Conservation (phyloP, 305 asterid species). For the Fraxinus floribunda region DNA sequence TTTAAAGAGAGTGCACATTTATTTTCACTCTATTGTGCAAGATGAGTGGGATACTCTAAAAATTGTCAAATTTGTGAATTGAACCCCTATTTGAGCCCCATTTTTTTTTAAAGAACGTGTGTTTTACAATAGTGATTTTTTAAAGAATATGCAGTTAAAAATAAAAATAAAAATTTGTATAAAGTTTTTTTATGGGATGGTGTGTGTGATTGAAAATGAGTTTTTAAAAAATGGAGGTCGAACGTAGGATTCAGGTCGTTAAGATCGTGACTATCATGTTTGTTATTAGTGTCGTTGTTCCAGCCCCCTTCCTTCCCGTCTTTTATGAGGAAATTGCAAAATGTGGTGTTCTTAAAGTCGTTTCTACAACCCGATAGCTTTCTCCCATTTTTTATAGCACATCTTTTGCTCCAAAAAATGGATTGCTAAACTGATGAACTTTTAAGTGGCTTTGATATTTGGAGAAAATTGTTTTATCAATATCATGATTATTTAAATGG, state of each 20-base stretch:
- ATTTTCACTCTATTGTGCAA: background rate
- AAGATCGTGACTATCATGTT: too few relatives aligned
- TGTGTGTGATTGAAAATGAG: too few relatives aligned
- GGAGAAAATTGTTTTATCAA: background rate
- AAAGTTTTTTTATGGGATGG: too few relatives aligned
- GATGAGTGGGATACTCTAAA: background rate
- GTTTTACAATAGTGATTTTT: too few relatives aligned
- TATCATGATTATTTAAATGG: background rate
- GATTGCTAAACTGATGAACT: background rate
- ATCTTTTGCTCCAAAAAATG: background rate
- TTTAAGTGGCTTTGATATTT: background rate
- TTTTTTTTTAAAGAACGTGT: too few relatives aligned
- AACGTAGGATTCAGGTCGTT: too few relatives aligned
- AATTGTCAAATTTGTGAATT: background rate
- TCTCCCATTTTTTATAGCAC: background rate
- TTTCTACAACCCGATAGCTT: background rate
- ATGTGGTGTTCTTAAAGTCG: background rate
- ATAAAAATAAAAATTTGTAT: too few relatives aligned
- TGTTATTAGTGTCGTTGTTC: background rate
- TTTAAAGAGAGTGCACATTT: background rate
- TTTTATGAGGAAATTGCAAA: background rate
- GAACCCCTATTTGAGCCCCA: too few relatives aligned
- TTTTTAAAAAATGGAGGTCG: too few relatives aligned
- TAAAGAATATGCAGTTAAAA: too few relatives aligned
- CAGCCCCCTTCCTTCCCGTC: background rate